Evolutionary conservation across 352 stramenopile genomes (phyloP).

Genomic region (Thraustochytrium sp.): DNA sequence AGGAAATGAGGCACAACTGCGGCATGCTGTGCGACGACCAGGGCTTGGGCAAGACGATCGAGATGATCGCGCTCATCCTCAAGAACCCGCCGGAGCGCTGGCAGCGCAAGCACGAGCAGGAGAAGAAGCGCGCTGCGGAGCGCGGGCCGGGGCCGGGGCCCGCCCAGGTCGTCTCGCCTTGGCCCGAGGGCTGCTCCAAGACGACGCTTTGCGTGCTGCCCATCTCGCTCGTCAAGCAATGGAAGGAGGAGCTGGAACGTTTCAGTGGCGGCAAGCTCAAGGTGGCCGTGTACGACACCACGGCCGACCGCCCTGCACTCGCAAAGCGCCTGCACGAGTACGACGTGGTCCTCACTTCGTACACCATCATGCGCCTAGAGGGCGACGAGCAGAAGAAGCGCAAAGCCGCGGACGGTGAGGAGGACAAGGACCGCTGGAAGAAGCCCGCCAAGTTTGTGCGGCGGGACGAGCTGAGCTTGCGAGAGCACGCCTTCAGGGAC

Average conservation of each 20-base stretch:
- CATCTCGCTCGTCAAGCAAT: conserved; percentile 75
- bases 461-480: background rate
- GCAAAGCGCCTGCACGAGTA: background rate
- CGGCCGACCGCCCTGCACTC: background rate
- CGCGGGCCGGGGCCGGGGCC: conserved; percentile 56
- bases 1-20: background rate
- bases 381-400: background rate
- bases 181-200: background rate
- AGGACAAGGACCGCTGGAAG: background rate
- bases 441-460: conserved; percentile 41
- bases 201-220: conserved; percentile 73
- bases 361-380: conserved; percentile 36
- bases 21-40: conserved; percentile 82
- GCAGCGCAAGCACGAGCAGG: conserved; percentile 54
- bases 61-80: conserved; percentile 61
- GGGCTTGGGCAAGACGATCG: conserved; percentile 73
- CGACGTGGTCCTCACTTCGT: conserved; percentile 47
- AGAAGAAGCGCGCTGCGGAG: conserved; percentile 44
- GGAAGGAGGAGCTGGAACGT: conserved; percentile 66
- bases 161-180: background rate
- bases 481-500: background rate
- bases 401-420: background rate
- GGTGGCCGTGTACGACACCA: conserved; percentile 34
- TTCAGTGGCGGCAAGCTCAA: background rate
- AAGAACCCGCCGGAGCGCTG: conserved; percentile 47